Base-by-base conservation (phyloP, 169 alveolate genomes). In the Plasmodium inui region DNA sequence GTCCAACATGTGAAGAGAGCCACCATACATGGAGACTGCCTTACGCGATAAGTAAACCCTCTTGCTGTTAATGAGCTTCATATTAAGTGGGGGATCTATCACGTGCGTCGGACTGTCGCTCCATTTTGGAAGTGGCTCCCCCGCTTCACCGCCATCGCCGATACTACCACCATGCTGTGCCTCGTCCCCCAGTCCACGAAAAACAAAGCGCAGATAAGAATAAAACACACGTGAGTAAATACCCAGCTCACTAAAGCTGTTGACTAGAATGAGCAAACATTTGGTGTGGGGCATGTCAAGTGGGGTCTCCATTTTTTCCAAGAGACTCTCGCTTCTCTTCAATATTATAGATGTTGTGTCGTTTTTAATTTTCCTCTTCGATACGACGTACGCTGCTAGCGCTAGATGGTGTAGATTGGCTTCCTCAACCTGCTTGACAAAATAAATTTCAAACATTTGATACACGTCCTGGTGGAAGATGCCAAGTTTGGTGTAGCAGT, bases 391-490 rank as follows among this genome's bases (percentile, higher is more conserved):
- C 8, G 91, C n/a, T 26, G 94, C 50, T 37, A 89, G 17, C 0
- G 94, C 39, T 12, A 89, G 73, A 50, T 89, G 91, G 37, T 89
- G 94, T 12, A 89, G 22, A 44, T 9, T 80, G 34, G 91, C 88
- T n/a, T 30, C 53, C 8, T 80, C 53, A 30, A 89, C n/a, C 28
- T 79, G 44, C 26, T 89, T 89, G 5, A 50, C 44, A 39, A 89
- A 80, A 89, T 89, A 89, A n/a, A 89, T 89, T 89, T 89, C 84
- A 53, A 37, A 89, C 30, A 79, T 19, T 26, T 89, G 19, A 57
- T 79, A 79, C 12, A 80, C 71, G 30, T 89, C 94, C 14, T 80
- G 91, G 73, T 89, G 71, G 34, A 1, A 14, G 12, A 89, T 44
- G 10, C 73, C 61, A 22, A 89, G 67, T 80, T 89, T 89, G 7